Evolutionary conservation across 306 rosid species (phyloP), one percentile per base, ranked within the genome.

Genomic region (Cicer bijugum): DNA sequence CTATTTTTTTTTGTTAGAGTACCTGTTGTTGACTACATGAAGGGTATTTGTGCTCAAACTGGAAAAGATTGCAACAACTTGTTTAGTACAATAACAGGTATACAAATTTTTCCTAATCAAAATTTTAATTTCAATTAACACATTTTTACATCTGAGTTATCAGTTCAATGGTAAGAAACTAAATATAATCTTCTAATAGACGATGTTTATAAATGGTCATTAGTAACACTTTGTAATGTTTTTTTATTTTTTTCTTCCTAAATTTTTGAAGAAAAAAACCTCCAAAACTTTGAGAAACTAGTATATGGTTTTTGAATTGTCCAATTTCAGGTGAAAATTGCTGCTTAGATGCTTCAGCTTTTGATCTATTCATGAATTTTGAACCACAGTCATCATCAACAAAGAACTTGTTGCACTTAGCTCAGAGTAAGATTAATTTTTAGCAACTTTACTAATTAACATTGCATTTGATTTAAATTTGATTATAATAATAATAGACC

Each of bases 301-400:
- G 15, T 19, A 17, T 2, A 7, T 45, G 47, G 6, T 65, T 19
- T 12, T 59, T 56, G 10, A 43, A 71, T 70, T 43, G 52, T 68
- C 14, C 0, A 20, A 46, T 52, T 44, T 14, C 71, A 91, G 97
- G 97, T 1, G 57, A 35, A 9, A 92, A 92, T 63, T 92, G 92
- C 69, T 90, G 97, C 76, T 85, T 92, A 72, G 83, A 76, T 68
- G 35, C 87, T 16, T 81, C 92, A 17, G 74, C 84, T 0, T 63
- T 90, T 68, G 71, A 71, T 39, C 56, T 68, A 67, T 83, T 90
- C 45, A 9, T 88, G 52, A 48, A 6, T 37, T 62, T 82, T 57
- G 87, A 79, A 61, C 93, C 92, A 15, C 96, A 87, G 17, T 51
- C 96, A 6, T 79, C 97, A 37, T 87, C 97, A 6, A 83, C 80